Percentiles rank a stretch among this genome's conserved stretches.
phyloP scores from a whole-genome alignment of 345 rosid genomes.

The Acer saccharum region DNA sequence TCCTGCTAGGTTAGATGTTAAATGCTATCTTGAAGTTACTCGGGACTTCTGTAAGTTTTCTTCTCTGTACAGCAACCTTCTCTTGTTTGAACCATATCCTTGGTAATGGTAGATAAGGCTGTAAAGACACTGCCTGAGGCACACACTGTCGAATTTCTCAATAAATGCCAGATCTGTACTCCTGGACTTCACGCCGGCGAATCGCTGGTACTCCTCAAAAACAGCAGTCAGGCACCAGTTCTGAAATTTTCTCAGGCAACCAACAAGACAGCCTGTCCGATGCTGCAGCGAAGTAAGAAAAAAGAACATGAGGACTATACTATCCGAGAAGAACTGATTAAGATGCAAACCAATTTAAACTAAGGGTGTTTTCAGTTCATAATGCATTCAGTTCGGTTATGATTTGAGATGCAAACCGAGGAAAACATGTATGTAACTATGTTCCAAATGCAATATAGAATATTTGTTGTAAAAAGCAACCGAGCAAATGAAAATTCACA shows the following conservation, averaged over 20 bases:
- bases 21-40: constrained; percentile 33
- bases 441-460: background rate
- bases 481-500: background rate
- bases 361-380: background rate
- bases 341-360: background rate
- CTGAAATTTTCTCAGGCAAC: constrained; percentile 82
- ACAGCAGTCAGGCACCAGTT: constrained; percentile 77
- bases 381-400: background rate
- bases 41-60: constrained; percentile 55
- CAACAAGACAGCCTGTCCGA: constrained; percentile 85
- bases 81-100: constrained; percentile 65
- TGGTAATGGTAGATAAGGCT: constrained; percentile 78
- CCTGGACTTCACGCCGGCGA: constrained; percentile 68
- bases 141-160: constrained; percentile 48
- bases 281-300: constrained; percentile 51
- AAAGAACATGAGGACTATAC: constrained; percentile 2
- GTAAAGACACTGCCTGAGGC: constrained; percentile 60
- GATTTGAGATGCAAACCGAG: background rate
- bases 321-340: background rate
- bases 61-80: constrained; percentile 65
- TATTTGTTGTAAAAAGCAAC: background rate
- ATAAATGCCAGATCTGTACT: constrained; percentile 58
- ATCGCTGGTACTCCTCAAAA: constrained; percentile 69
- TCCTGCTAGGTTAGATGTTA: constrained; percentile 15
- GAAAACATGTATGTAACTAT: background rate